A percentile compares a stretch with the other conserved stretches of the same genome.
These are phyloP conservation scores for Flagelloscypha sp. DNA, from an alignment of 768 basidiomycete species.

Conservation along the genomic window DNA sequence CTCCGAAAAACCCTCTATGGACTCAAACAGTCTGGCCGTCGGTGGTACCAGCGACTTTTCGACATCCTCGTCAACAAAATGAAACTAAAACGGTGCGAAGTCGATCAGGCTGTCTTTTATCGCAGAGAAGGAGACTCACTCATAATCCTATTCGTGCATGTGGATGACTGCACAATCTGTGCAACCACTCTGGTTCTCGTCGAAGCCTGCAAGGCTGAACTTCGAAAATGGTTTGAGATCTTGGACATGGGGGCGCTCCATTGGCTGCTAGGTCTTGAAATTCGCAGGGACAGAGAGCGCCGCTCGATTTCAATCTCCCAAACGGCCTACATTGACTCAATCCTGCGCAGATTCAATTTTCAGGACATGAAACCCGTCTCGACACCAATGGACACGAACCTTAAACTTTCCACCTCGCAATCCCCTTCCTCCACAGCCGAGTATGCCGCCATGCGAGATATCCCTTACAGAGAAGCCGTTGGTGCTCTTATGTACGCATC, in stretches of 20 bases:
- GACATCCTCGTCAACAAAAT: slow-evolving; percentile 10
- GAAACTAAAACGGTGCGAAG: slow-evolving; percentile 4
- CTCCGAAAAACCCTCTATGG: slow-evolving; percentile 28
- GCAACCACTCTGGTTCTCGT: slow-evolving; percentile 8
- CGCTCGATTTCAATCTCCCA: slow-evolving; percentile 23
- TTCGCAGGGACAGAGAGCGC: slow-evolving; percentile 15
- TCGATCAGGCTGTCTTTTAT: slow-evolving; percentile 19
- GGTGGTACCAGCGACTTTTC: slow-evolving; percentile 24
- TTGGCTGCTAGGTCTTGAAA: slow-evolving; percentile 23
- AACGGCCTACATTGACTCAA: slow-evolving; percentile 21
- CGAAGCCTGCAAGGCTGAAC: slow-evolving; percentile 11
- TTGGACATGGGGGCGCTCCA: slow-evolving; percentile 13
- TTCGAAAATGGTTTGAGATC: slow-evolving; percentile 8
- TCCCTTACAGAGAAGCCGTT: slow-evolving; percentile 18
- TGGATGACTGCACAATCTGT: slow-evolving; percentile 18
- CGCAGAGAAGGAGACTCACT: slow-evolving; percentile 6
- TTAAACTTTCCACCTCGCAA: slow-evolving; percentile 12
- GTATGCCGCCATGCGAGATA: slow-evolving; percentile 8
- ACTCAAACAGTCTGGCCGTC: slow-evolving; percentile 24
- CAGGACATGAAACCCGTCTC: slow-evolving; percentile 16
- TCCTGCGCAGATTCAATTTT: slow-evolving; percentile 22
- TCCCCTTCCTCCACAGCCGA: slow-evolving; percentile 1
- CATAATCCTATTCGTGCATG: slow-evolving; percentile 18
- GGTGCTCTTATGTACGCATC: slow-evolving; percentile 21
- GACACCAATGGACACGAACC: slow-evolving; percentile 23